Base-by-base conservation (phyloP, 1,139 yeast genomes). In the Candida sojae region DNA sequence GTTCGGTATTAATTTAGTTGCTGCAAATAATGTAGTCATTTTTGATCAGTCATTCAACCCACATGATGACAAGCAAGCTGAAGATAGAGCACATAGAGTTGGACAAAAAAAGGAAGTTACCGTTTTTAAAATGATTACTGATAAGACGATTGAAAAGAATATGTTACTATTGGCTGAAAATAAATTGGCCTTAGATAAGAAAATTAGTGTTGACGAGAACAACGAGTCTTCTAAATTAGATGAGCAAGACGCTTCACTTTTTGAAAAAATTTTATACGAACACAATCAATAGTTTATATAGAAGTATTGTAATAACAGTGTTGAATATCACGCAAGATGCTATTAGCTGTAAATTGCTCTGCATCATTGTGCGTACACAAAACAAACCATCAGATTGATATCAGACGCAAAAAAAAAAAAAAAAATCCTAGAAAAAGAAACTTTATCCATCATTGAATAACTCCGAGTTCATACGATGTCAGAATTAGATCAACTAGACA, bases 51-150 rank as follows among this genome's bases (percentile, higher is more conserved):
- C 96, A 43, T 93, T 93, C 70, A 93, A 93, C 60, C 99, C 99
- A 0, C 99, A 95, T 64, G 99, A 93, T 65, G 99, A 93, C 63
- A 88, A 87, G 62, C 99, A 93, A 70, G 99, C 99, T 0, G 99
- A 95, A 64, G 99, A 93, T 66, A 80, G 99, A 62, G 97, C 99
- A 0, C 99, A 93, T 66, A 82, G 99, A 65, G 96, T 95, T 28
- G 99, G 99, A 2, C 99, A 95, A 68, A 86, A 88, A 38, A 83
- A 87, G 51, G 93, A 88, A 45, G 99, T 95, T 21, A 74, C 77
- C 42, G 97, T 95, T 12, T 81, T 83, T 44, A 80, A 96, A 50
- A 71, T 95, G 58, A 87, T 95, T 49, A 80, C 88, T 9, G 78
- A 77, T 55, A 77, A 82, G 48, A 84, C 97, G 1, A 86, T 95